Percentiles rank a stretch among this genome's conserved stretches.
phyloP scores from a whole-genome alignment of 2,329 filamentous ascomycete genomes.

The Calonectria naviculata region DNA sequence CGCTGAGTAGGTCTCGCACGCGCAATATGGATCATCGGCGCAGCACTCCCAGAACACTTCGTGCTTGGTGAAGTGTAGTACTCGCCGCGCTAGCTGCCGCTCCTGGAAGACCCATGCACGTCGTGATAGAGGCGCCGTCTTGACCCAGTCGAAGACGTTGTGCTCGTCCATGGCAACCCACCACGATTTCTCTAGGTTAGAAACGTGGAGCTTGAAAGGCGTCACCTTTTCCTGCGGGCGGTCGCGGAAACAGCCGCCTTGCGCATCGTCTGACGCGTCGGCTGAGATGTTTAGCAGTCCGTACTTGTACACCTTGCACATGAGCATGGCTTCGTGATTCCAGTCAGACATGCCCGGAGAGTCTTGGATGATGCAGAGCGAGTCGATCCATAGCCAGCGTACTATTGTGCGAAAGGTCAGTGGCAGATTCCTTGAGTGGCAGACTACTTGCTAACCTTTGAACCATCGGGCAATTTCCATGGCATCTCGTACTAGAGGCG shows the following conservation, averaged over 20 bases:
- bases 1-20: neutral
- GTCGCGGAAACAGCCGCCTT: neutral
- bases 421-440: neutral
- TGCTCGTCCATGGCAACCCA: neutral
- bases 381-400: neutral
- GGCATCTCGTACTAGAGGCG: neutral
- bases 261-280: neutral
- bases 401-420: neutral
- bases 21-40: neutral
- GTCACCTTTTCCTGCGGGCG: neutral
- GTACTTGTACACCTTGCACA: slow-evolving; percentile 1
- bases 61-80: neutral
- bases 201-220: neutral
- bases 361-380: neutral
- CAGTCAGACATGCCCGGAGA: neutral
- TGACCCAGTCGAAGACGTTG: neutral
- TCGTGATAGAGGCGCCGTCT: neutral
- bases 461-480: neutral
- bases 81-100: neutral
- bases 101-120: neutral
- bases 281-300: neutral
- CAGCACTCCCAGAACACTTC: slow-evolving; percentile 1
- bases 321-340: neutral
- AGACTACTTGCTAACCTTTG: neutral
- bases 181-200: neutral